Evolutionary conservation across 371 early-diverging fungal genomes (phyloP), one percentile per base, ranked within the genome.

Genomic region (Conidiobolus incongruus): DNA sequence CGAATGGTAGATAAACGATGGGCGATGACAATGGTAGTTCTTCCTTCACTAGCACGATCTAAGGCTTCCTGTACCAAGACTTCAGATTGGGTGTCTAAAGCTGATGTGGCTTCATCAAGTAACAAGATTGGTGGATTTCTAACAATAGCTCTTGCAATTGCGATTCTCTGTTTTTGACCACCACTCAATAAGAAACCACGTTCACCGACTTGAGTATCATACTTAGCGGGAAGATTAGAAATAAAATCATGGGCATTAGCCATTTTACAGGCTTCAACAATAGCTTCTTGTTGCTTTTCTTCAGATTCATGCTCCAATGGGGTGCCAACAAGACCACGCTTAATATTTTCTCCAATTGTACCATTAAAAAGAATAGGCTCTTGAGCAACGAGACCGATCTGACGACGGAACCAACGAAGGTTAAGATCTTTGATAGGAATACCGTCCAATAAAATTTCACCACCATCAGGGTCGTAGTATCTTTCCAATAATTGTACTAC

Each of bases 21-120:
- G 1, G 94, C 93, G 54, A 95, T 81, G 2, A 88, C 77, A 38
- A 98, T 73, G 1, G 92, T 90, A 2, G 91, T 89, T 29, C 92
- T 67, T 37, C 75, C 66, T 29, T 56, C 49, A 20, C 79, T 40
- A 6, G 88, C 89, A 21, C 56, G 62, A 44, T 89, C 90, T 19
- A 85, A 56, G 8, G 84, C 83, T 30, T 58, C 54, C 52, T 85
- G 85, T 0, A 88, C 80, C 10, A 78, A 53, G 20, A 71, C 62
- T 53, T 94, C 91, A 5, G 80, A 75, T 48, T 69, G 64, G 0
- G 77, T 71, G 24, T 44, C 44, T 21, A 44, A 35, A 16, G 44
- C 44, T 13, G 23, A 53, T 54, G 81, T 81, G 48, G 86, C 76
- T 60, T 73, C 69, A 48, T 72, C 73, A 23, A 73, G 43, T 30